A percentile compares a stretch with the other conserved stretches of the same genome.
Conservation (phyloP, 2,329 filamentous ascomycete genomes). For the Ascochyta clinopodiicola region DNA sequence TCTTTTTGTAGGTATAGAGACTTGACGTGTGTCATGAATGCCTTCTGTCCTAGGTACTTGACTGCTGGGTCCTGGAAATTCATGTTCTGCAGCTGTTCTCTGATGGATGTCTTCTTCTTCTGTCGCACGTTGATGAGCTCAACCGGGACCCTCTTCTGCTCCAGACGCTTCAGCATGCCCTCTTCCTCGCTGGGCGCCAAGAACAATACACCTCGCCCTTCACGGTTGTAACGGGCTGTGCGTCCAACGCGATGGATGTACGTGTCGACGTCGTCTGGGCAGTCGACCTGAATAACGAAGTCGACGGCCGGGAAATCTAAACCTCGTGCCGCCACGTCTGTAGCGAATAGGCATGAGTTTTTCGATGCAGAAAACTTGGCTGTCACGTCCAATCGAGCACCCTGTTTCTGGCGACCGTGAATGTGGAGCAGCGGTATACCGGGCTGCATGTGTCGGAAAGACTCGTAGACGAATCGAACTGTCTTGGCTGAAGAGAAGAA, state of each 20-base stretch:
- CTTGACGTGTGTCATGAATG: constrained; percentile 87
- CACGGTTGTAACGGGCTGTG: constrained; percentile 89
- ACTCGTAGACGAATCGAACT: constrained; percentile 94
- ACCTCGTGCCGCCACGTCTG: constrained; percentile 91
- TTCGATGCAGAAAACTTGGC: constrained; percentile 81
- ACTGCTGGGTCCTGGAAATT: constrained; percentile 93
- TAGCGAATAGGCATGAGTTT: constrained; percentile 88
- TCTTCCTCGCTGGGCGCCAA: constrained; percentile 90
- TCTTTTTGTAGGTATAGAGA: constrained; percentile 89
- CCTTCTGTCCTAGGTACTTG: constrained; percentile 95
- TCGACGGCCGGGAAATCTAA: constrained; percentile 96
- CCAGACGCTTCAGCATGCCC: constrained; percentile 85
- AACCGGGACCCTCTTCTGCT: constrained; percentile 89
- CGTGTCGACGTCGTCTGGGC: constrained; percentile 93
- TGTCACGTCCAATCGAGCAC: constrained; percentile 85
- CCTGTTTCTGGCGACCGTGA: constrained; percentile 92
- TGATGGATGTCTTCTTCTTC: constrained; percentile 87
- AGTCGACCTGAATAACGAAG: constrained; percentile 99
- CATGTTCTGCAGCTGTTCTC: constrained; percentile 87
- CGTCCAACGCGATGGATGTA: constrained; percentile 97
- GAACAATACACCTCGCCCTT: constrained; percentile 88
- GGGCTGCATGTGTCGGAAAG: constrained; percentile 89
- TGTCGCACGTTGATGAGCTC: constrained; percentile 84
- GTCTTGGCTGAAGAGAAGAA: constrained; percentile 96
- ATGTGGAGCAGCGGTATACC: constrained; percentile 93